Evolutionary conservation across 176 grass and related monocot genomes (phyloP), one percentile per base, ranked within the genome.

Genomic region (Zea luxurians): DNA sequence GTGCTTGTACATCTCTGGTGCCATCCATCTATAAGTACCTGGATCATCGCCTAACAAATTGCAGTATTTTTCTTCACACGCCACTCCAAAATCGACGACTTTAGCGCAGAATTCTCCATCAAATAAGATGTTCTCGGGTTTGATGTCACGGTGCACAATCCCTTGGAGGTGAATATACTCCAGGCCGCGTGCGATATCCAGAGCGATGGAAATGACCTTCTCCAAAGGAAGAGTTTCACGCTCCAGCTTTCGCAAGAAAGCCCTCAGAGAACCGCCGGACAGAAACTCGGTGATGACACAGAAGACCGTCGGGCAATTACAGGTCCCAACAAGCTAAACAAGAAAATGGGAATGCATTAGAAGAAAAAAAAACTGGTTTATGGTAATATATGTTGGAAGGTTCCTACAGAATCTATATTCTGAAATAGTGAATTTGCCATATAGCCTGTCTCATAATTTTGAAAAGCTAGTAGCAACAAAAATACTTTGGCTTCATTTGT

Each of bases 1-100:
- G 74, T 84, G 82, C 75, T 91, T 93, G 58, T 87, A 90, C 92
- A 95, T 94, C 71, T 99, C 96, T 6, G 96, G 96, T 75, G 96
- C 96, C 96, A 99, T 99, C 96, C 96, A 99, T 70, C 96, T 87
- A 16, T 89, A 99, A 62, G 96, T 99, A 58, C 96, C 96, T 5
- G 90, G 86, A 43, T 95, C 96, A 71, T 95, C 92, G 1, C 81
- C 92, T 60, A 84, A 21, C 74, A 83, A 45, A 83, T 95, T 91
- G 64, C 83, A 93, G 57, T 80, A 63, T 16, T 58, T 76, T 40
- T 87, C 88, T 81, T 99, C 90, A 10, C 92, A 99, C 43, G 96
- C 92, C 40, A 99, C 93, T 60, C 96, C 96, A 83, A 99, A 99
- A 70, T 99, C 96, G 8, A 89, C 92, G 4, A 99, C 78, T 77